phyloP scores from a whole-genome alignment of 345 rosid genomes.

The Orychophragmus violaceus region DNA sequence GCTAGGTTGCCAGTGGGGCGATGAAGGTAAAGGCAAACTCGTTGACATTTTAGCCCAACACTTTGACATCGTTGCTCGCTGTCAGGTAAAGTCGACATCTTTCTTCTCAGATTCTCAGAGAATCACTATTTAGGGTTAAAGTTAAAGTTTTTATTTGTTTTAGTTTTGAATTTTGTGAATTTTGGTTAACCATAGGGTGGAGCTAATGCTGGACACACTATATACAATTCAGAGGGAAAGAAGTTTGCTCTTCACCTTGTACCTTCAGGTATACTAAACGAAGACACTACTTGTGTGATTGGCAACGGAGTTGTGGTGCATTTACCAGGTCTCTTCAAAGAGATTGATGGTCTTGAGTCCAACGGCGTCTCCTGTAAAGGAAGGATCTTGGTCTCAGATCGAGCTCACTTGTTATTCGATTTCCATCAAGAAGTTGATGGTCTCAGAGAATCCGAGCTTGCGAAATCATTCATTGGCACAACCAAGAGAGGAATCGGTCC shows the following conservation, averaged over 20 bases:
- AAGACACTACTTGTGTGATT: conserved; percentile 85
- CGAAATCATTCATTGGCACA: conserved; percentile 86
- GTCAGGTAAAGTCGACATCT: conserved; percentile 51
- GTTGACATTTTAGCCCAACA: conserved; percentile 87
- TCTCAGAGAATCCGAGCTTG: conserved; percentile 83
- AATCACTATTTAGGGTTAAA: background rate
- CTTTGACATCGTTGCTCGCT: conserved; percentile 94
- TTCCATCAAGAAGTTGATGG: conserved; percentile 91
- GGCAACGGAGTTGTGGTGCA: conserved; percentile 97
- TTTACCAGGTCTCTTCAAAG: conserved; percentile 77
- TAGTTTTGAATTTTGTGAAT: background rate
- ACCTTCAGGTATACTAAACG: conserved; percentile 86
- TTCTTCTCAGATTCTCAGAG: background rate
- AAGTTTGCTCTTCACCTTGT: conserved; percentile 96
- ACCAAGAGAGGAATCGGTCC: conserved; percentile 98
- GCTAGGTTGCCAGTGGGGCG: conserved; percentile 93
- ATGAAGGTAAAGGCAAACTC: conserved; percentile 97
- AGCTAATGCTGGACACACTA: conserved; percentile 98
- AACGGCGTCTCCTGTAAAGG: conserved; percentile 79
- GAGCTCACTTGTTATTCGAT: conserved; percentile 86
- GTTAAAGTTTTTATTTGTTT: background rate
- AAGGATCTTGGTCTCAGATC: conserved; percentile 88
- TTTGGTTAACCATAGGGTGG: conserved; percentile 58
- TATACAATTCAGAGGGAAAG: conserved; percentile 86
- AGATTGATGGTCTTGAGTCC: conserved; percentile 78